Conservation (phyloP, 192 early-diverging fungal genomes). For the Mortierella hygrophila region DNA sequence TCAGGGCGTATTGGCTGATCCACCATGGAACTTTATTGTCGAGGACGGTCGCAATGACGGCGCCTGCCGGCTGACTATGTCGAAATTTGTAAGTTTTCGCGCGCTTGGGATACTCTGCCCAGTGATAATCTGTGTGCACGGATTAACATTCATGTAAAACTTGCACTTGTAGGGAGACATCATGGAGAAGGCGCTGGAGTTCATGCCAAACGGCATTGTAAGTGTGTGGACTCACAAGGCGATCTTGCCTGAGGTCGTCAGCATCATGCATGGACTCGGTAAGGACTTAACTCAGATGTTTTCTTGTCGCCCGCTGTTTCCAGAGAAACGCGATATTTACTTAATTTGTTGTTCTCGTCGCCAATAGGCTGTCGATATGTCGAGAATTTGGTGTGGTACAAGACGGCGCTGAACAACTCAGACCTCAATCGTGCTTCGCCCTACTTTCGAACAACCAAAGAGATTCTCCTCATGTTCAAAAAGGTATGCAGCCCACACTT, state of each 20-base stretch:
- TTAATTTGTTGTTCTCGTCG: neutral
- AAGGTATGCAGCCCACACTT: conserved; percentile 30
- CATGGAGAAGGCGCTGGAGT: conserved; percentile 57
- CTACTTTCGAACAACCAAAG: conserved; percentile 66
- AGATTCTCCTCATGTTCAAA: conserved; percentile 71
- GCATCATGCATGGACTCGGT: conserved; percentile 66
- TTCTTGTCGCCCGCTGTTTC: neutral
- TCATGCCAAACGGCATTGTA: conserved; percentile 64
- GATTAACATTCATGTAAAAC: neutral
- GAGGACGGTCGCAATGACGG: conserved; percentile 64
- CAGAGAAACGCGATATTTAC: neutral
- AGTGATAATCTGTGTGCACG: neutral
- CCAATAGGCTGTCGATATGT: conserved; percentile 66
- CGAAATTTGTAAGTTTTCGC: conserved; percentile 44
- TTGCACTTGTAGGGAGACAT: conserved; percentile 35
- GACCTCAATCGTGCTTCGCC: conserved; percentile 59
- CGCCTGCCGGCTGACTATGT: conserved; percentile 46
- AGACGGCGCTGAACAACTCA: conserved; percentile 62
- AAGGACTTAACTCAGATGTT: neutral
- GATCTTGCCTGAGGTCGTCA: conserved; percentile 65
- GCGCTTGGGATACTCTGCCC: neutral
- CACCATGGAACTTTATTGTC: conserved; percentile 69
- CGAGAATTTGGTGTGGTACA: conserved; percentile 74
- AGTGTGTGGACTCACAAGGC: conserved; percentile 72
- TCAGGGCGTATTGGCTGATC: conserved; percentile 68